phyloP scores from a whole-genome alignment of 1,284 basidiomycete species.

The Filobasidium uniguttulatum region DNA sequence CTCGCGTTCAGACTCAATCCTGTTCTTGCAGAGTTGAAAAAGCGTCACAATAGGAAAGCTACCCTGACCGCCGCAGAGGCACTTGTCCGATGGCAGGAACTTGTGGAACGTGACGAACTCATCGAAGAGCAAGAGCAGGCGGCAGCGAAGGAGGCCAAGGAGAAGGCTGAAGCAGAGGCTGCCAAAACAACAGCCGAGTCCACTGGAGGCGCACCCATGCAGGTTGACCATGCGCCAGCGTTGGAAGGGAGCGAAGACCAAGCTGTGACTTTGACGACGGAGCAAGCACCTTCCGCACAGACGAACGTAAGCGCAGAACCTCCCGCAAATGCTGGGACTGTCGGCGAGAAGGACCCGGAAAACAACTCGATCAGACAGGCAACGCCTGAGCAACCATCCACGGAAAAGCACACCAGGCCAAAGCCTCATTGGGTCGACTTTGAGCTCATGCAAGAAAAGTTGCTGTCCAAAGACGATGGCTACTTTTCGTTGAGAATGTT shows the following conservation, averaged over 20 bases:
- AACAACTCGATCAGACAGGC: too few species aligned
- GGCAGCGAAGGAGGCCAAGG: background rate
- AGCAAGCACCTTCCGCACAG: too few species aligned
- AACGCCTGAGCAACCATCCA: background rate
- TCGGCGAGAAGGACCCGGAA: background rate
- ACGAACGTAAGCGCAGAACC: conserved; percentile 1
- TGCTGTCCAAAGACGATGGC: conserved; percentile 56
- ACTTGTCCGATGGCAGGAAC: background rate
- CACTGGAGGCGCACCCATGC: too few species aligned
- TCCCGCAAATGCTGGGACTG: background rate
- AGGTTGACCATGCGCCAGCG: too few species aligned
- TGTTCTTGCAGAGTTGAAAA: conserved; percentile 74
- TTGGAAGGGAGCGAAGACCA: too few species aligned
- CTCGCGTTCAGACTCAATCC: conserved; percentile 77
- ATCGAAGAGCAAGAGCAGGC: background rate
- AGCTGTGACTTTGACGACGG: too few species aligned
- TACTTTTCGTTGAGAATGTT: conserved; percentile 83
- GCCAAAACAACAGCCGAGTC: background rate
- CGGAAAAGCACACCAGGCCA: conserved; percentile 2
- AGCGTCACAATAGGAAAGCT: conserved; percentile 76
- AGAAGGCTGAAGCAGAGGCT: background rate
- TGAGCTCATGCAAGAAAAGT: conserved; percentile 73
- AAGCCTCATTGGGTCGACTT: conserved; percentile 62
- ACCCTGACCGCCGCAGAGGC: conserved; percentile 31
- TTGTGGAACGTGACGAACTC: background rate